phyloP scores from a whole-genome alignment of 257 asterid species.

The Fraxinus cuspidata region DNA sequence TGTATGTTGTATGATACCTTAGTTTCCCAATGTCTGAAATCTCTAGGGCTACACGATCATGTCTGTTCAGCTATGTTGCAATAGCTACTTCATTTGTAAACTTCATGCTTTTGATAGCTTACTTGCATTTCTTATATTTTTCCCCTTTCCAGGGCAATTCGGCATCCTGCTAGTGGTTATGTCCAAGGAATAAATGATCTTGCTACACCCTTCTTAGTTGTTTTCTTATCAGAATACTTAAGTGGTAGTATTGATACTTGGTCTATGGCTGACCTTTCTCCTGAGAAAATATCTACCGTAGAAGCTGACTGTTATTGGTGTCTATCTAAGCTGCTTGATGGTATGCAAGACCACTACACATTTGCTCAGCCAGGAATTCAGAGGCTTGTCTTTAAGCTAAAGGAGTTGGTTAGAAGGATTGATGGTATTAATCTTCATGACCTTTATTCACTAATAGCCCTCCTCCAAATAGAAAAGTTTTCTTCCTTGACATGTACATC shows the following conservation, averaged over 20 bases:
- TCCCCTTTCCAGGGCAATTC: conserved; percentile 67
- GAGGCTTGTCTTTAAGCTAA: conserved; percentile 89
- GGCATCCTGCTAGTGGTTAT: conserved; percentile 99
- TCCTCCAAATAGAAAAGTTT: not conserved
- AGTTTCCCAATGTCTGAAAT: conserved; percentile 2
- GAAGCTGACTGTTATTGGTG: conserved; percentile 99
- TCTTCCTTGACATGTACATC: not conserved
- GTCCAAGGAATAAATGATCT: conserved; percentile 99
- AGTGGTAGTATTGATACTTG: conserved; percentile 78
- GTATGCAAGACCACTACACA: conserved; percentile 99
- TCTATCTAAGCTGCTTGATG: conserved; percentile 89
- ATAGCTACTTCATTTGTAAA: not conserved
- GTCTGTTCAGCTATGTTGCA: not conserved
- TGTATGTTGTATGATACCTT: not conserved
- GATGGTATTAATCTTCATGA: conserved; percentile 54
- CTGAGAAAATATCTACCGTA: conserved; percentile 62
- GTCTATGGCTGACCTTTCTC: conserved; percentile 69
- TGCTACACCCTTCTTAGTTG: conserved; percentile 91
- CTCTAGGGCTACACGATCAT: not conserved
- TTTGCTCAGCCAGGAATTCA: conserved; percentile 99
- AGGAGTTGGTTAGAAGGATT: conserved; percentile 93
- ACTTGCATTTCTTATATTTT: conserved; percentile 14
- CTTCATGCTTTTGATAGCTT: not conserved
- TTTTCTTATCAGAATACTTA: conserved; percentile 82
- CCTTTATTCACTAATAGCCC: not conserved